Evolutionary conservation across 495 filamentous ascomycete genomes (phyloP).

Genomic region (Friedmanniomyces simplex): DNA sequence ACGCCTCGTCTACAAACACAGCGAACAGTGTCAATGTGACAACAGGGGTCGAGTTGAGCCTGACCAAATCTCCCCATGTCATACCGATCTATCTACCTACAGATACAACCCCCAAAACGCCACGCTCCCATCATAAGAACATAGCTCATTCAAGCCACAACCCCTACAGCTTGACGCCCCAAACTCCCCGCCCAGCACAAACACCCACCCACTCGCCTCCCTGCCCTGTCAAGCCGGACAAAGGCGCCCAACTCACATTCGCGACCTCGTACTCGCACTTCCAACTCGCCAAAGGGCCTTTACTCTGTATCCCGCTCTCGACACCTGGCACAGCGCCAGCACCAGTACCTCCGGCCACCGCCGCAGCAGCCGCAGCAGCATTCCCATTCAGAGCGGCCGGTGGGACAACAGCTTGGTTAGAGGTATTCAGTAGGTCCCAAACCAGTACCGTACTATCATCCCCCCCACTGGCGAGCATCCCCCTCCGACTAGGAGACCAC

Average conservation of each 20-base stretch:
- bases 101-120: background rate
- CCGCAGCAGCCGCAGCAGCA: background rate
- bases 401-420: slow-evolving; percentile 24
- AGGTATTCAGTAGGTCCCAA: slow-evolving; percentile 80
- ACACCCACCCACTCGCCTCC: slow-evolving; percentile 91
- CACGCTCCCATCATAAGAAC: slow-evolving; percentile 1
- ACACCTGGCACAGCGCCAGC: too few species aligned
- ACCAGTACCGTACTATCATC: slow-evolving; percentile 85
- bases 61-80: too few species aligned
- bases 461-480: slow-evolving; percentile 80
- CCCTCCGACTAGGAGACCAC: slow-evolving; percentile 82
- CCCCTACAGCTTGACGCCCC: slow-evolving; percentile 56
- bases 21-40: too few species aligned
- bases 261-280: slow-evolving; percentile 93
- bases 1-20: too few species aligned
- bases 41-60: too few species aligned
- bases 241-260: slow-evolving; percentile 90
- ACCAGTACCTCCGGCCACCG: background rate
- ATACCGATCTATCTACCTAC: background rate
- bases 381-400: slow-evolving; percentile 8
- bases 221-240: slow-evolving; percentile 57
- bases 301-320: slow-evolving; percentile 7
- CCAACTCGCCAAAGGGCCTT: slow-evolving; percentile 53
- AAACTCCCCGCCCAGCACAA: slow-evolving; percentile 79
- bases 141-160: too few species aligned